A percentile compares a stretch with the other conserved stretches of the same genome.
phyloP scores from a whole-genome alignment of 2,329 filamentous ascomycete species.

The Phialemonium atrogriseum region DNA sequence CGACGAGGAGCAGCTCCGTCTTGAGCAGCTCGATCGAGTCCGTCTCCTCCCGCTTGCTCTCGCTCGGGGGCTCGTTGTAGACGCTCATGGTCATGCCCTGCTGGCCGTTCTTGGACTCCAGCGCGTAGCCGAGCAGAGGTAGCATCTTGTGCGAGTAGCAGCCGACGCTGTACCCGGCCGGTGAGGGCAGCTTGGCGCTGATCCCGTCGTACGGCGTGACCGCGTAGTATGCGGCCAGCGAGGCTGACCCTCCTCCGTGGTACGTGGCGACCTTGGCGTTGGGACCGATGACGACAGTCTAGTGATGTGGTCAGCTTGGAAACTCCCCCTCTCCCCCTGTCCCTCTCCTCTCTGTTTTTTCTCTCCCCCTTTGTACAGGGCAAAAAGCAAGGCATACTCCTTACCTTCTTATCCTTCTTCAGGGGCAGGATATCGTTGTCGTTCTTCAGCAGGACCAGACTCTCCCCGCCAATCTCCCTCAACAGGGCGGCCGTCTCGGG shows the following conservation, averaged over 20 bases:
- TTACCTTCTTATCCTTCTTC: conserved; percentile 49
- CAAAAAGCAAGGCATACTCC: not conserved
- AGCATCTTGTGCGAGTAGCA: conserved; percentile 58
- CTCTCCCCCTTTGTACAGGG: no score
- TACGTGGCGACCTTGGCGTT: conserved; percentile 49
- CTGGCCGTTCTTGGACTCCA: conserved; percentile 43
- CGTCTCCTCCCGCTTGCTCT: conserved; percentile 36
- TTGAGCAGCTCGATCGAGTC: conserved; percentile 40
- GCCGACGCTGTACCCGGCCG: conserved; percentile 47
- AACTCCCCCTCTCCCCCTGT: not conserved
- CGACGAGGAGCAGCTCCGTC: conserved; percentile 40
- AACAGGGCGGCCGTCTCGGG: conserved; percentile 56
- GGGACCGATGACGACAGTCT: conserved; percentile 48
- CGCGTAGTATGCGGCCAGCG: conserved; percentile 54
- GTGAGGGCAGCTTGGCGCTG: conserved; percentile 36
- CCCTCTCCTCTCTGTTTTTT: no score
- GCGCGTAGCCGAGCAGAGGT: conserved; percentile 45
- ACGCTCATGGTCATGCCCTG: conserved; percentile 53
- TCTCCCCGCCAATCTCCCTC: conserved; percentile 57
- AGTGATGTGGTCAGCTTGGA: not conserved
- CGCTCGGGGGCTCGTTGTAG: conserved; percentile 49
- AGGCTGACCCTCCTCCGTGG: conserved; percentile 59
- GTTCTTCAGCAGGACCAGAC: conserved; percentile 68
- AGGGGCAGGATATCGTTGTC: conserved; percentile 55
- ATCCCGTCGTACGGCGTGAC: conserved; percentile 68